Percentiles rank a stretch among this genome's conserved stretches.
Conservation (phyloP, 1,284 basidiomycete species). For the Rhodotorula sp. region DNA sequence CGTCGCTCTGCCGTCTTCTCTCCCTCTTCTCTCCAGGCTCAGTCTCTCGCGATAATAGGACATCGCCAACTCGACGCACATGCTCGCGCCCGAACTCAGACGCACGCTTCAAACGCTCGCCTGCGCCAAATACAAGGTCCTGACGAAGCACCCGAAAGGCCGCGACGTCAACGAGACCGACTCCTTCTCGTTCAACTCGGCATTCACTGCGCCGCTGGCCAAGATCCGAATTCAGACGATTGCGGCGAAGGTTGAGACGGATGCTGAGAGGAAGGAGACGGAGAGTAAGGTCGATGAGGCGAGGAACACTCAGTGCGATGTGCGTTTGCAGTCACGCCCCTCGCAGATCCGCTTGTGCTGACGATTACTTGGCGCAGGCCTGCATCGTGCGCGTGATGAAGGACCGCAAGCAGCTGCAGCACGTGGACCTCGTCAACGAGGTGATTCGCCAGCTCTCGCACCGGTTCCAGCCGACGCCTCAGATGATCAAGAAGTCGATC, state of each 20-base stretch:
- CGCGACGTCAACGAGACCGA: conserved; percentile 75
- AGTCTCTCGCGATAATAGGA: conserved; percentile 49
- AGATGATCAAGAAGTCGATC: conserved; percentile 88
- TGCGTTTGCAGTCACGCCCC: conserved; percentile 49
- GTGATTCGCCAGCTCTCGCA: conserved; percentile 78
- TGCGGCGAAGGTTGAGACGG: conserved; percentile 78
- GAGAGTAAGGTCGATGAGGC: conserved; percentile 89
- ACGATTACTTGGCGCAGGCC: conserved; percentile 59
- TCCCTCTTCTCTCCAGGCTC: not conserved
- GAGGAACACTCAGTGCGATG: conserved; percentile 84
- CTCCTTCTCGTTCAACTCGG: conserved; percentile 81
- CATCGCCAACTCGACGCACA: conserved; percentile 60
- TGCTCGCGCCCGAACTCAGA: conserved; percentile 75
- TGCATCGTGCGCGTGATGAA: conserved; percentile 99
- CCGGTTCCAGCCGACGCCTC: conserved; percentile 82
- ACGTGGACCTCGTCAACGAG: conserved; percentile 88
- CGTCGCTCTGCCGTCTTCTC: conserved; percentile 24
- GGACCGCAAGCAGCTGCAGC: conserved; percentile 81
- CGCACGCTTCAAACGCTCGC: conserved; percentile 93
- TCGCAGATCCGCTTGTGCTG: too few species aligned
- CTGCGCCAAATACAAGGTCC: conserved; percentile 91
- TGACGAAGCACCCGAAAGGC: conserved; percentile 86
- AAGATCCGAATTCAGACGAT: conserved; percentile 94
- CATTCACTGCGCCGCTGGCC: conserved; percentile 75
- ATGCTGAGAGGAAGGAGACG: conserved; percentile 86